Evolutionary conservation across 768 basidiomycete species (phyloP), one percentile per base, ranked within the genome.

Genomic region (Multifurca ochricompacta): DNA sequence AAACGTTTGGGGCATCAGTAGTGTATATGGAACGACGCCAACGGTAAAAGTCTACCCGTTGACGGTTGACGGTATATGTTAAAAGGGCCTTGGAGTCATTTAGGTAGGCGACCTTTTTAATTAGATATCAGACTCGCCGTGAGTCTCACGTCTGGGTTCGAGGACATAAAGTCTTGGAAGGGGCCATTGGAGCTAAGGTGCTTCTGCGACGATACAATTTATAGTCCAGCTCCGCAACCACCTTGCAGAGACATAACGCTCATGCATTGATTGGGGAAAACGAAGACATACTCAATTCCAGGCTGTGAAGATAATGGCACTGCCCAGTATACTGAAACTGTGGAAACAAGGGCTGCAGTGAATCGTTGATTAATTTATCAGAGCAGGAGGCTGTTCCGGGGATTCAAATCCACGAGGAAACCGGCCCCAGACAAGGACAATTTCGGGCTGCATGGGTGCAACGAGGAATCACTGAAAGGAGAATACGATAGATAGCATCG

Each of bases 21-120:
- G 49, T 14, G 30, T 18, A 14, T 13, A n/a, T 18, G 4, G n/a
- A n/a, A 23, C 1, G 14, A 9, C 8, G 9, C 23, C 5, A 7
- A 4, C 8, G 36, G 3, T n/a, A 6, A 30, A 44, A 7, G n/a
- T 54, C 16, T 34, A 59, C 58, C 58, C 43, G 30, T 59, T 56
- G 13, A 56, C 58, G 13, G 30, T 59, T 56, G 13, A 56, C 58
- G 13, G 19, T 51, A 32, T 56, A 50, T 0, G 48, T 59, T 27
- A 50, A 31, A 25, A 31, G 1, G 13, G 54, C 42, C 54, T 50
- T 8, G 9, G 10, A 5, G 6, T 1, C 10, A 19, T 43, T 39
- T 8, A 48, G 10, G 23, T 55, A 27, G 32, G n/a, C 10, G 39
- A 13, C 10, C 4, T 27, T 7, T 4, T 5, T 32, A 19, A 6